phyloP scores from a whole-genome alignment of 2,329 filamentous ascomycete genomes.

The Triangularia setosa region DNA sequence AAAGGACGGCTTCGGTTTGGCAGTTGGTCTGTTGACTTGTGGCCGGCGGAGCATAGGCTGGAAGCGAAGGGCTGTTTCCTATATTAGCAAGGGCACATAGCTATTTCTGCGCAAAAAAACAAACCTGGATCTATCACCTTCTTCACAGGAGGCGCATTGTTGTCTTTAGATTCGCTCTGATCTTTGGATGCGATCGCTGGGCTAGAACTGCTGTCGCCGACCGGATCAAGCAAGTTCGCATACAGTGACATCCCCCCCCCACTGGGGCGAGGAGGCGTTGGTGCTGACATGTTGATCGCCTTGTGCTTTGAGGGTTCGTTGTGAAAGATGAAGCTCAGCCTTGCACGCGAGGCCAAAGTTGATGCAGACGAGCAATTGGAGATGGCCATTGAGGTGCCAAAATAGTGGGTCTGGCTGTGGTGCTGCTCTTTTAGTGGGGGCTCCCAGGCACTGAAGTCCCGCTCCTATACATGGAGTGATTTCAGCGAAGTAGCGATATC shows the following conservation, averaged over 20 bases:
- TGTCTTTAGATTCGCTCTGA: constrained; percentile 65
- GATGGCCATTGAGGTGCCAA: background rate
- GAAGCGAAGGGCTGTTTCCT: constrained; percentile 64
- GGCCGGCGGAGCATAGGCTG: constrained; percentile 75
- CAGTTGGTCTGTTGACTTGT: constrained; percentile 51
- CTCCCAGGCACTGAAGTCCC: background rate
- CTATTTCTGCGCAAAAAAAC: background rate
- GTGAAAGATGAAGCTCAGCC: constrained; percentile 11
- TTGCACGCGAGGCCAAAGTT: constrained; percentile 16
- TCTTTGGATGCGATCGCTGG: constrained; percentile 70
- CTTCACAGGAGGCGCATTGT: constrained; percentile 51
- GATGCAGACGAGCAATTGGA: background rate
- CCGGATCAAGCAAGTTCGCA: constrained; percentile 63
- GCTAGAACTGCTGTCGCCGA: constrained; percentile 45
- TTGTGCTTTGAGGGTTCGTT: background rate
- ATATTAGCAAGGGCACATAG: background rate
- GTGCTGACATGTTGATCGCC: constrained; percentile 13
- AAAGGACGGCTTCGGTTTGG: constrained; percentile 59
- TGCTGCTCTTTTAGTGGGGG: background rate
- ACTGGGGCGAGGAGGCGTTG: constrained; percentile 18
- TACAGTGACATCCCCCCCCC: constrained; percentile 67
- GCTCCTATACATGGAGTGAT: too few relatives aligned
- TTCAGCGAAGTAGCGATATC: too few relatives aligned
- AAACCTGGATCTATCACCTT: constrained; percentile 48
- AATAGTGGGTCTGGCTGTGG: background rate